Evolutionary conservation across 1,284 basidiomycete genomes (phyloP).

Genomic region (Pseudomicrostroma phylloplanum): DNA sequence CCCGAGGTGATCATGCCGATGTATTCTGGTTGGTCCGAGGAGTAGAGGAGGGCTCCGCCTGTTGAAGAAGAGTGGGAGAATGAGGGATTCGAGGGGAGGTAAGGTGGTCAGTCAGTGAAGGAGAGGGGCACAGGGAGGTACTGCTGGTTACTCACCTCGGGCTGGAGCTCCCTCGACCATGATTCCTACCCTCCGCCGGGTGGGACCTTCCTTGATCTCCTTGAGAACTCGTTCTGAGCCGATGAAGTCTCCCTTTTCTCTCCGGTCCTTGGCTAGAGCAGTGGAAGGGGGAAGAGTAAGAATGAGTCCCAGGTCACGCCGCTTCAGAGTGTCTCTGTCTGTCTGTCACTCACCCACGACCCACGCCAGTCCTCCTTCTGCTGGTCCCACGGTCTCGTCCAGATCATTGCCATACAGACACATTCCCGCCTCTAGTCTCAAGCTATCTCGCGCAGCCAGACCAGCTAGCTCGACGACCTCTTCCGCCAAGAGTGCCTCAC

Average conservation of each 20-base stretch:
- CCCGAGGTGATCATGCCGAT: constrained; percentile 74
- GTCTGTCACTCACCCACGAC: constrained; percentile 64
- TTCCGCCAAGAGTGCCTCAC: constrained; percentile 61
- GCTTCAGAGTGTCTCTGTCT: not conserved
- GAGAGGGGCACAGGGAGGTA: constrained; percentile 28
- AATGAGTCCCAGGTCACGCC: not conserved
- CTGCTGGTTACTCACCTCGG: constrained; percentile 53
- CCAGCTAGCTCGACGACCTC: constrained; percentile 75
- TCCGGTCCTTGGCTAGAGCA: constrained; percentile 67
- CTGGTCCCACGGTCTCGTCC: constrained; percentile 74
- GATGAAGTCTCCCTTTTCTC: constrained; percentile 66
- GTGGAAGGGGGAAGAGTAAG: not conserved
- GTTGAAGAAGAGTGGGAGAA: constrained; percentile 52
- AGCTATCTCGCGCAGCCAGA: constrained; percentile 83
- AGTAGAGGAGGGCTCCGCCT: constrained; percentile 70
- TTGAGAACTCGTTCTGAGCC: constrained; percentile 71
- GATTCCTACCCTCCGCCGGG: constrained; percentile 74
- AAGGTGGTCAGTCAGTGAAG: constrained; percentile 2
- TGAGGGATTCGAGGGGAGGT: not conserved
- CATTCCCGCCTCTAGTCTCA: constrained; percentile 94
- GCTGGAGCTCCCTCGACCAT: constrained; percentile 75
- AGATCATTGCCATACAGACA: constrained; percentile 93
- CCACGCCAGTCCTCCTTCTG: constrained; percentile 83
- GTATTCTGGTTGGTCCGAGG: constrained; percentile 56
- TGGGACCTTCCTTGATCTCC: constrained; percentile 70